Base-by-base conservation (phyloP, 768 basidiomycete genomes). In the Gymnopilus junonius region DNA sequence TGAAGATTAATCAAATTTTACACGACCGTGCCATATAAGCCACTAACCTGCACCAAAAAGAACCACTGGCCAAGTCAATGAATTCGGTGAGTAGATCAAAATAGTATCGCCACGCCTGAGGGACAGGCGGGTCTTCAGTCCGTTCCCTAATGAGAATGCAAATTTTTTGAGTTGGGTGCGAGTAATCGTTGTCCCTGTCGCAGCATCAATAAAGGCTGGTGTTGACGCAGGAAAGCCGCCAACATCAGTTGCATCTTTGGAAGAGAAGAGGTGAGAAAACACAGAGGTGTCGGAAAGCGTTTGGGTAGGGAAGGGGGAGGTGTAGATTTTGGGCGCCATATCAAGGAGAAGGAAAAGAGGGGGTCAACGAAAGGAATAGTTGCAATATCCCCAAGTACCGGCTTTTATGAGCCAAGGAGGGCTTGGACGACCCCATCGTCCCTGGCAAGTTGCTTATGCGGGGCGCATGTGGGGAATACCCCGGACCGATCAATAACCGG, bases 31-130 rank as follows among this genome's bases (percentile, higher is more conserved):
- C 42, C 29, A 20, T 34, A 43, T 40, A n/a, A 15, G 34, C 6
- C 27, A 68, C 74, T 25, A 42, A 79, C 83, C 78, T 60, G 79
- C 75, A 17, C 84, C 84, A 67, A 82, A 82, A 10, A 83, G 65
- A 14, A 78, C 77, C 15, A 84, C 75, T 0, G 84, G 83, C 80
- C 81, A 84, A 5, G 71, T 71, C 8, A 93, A 67, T 20, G 80
- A 86, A 74, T 95, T 94, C 8, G 84, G 87, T 1, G 88, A 88
- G 71, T 83, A 93, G 5, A 94, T 78, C 62, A 91, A 79, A 17
- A 86, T 79, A 0, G 85, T 85, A 55, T 89, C 85, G 0, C 88
- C 87, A 15, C 83, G 78, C 35, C 75, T 80, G 4, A 72, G 74
- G 17, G 60, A 55, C 0, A 77, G 77, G 29, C 82, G 80, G 63